These are phyloP conservation scores for Blakeslea trispora DNA, from an alignment of 371 early-diverging fungal genomes.

Conservation along the genomic window DNA sequence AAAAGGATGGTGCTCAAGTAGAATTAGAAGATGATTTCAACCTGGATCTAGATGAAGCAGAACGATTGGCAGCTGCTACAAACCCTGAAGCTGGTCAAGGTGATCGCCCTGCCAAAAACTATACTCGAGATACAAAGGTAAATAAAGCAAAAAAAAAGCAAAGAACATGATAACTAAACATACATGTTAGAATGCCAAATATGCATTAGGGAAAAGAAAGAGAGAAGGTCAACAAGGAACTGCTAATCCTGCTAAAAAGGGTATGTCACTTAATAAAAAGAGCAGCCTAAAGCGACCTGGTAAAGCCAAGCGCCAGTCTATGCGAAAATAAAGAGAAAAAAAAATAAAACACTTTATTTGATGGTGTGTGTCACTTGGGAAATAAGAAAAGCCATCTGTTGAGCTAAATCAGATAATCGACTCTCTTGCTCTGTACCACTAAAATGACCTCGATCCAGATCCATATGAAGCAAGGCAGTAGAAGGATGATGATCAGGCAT, in stretches of 20 bases:
- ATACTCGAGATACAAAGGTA: conserved; percentile 25
- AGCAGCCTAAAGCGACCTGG: conserved; percentile 35
- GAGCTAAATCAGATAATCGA: conserved; percentile 48
- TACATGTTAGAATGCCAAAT: conserved; percentile 16
- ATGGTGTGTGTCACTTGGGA: no score
- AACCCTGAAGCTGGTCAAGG: conserved; percentile 13
- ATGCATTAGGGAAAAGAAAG: conserved; percentile 24
- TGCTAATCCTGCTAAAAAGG: conserved; percentile 29
- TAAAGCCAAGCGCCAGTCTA: conserved; percentile 31
- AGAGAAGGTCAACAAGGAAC: conserved; percentile 7
- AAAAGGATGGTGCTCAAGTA: conserved; percentile 28
- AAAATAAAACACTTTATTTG: no score
- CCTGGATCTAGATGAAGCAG: conserved; percentile 31
- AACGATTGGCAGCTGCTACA: conserved; percentile 28
- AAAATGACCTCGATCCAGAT: conserved; percentile 58
- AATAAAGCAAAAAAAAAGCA: no score
- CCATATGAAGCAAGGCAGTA: conserved; percentile 37
- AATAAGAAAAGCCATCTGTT: conserved; percentile 57
- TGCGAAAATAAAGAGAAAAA: no score
- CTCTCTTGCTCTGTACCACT: conserved; percentile 55
- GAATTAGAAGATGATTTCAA: conserved; percentile 31
- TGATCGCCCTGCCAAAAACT: conserved; percentile 21
- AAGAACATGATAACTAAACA: no score
- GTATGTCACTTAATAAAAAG: conserved; percentile 30
- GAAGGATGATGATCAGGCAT: conserved; percentile 16